Conservation (phyloP, 2,329 filamentous ascomycete species). For the Orbilia oligospora region DNA sequence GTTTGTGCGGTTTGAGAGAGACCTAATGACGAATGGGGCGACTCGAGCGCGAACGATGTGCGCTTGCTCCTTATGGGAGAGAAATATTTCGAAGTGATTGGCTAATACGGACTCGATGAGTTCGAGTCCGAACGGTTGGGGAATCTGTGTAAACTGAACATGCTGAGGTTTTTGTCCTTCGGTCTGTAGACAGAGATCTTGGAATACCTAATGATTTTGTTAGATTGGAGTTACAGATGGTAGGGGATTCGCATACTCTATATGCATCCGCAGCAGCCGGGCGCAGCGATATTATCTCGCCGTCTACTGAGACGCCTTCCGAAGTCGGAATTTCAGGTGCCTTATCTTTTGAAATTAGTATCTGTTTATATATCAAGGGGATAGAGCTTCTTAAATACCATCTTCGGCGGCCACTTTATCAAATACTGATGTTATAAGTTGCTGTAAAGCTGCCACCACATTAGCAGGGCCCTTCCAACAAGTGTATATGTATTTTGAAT, state of each 20-base stretch:
- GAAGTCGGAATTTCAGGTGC: constrained; percentile 72
- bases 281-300: constrained; percentile 77
- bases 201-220: constrained; percentile 75
- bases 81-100: constrained; percentile 86
- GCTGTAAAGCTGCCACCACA: constrained; percentile 76
- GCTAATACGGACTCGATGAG: constrained; percentile 91
- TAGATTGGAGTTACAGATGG: background rate
- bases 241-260: constrained; percentile 69
- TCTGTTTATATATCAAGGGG: background rate
- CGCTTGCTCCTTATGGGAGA: constrained; percentile 82
- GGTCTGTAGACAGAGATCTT: constrained; percentile 88
- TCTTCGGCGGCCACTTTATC: constrained; percentile 90
- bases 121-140: constrained; percentile 87
- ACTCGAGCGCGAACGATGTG: constrained; percentile 82
- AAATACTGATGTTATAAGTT: constrained; percentile 91
- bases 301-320: constrained; percentile 77
- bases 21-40: constrained; percentile 85
- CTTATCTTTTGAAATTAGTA: constrained; percentile 65
- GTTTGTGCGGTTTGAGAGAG: constrained; percentile 81
- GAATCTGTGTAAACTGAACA: constrained; percentile 81
- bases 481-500: background rate
- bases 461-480: constrained; percentile 6
- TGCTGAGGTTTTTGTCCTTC: constrained; percentile 88
- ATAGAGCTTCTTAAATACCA: constrained; percentile 69
- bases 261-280: constrained; percentile 88